These are phyloP conservation scores for Selaginella tamariscina DNA, from an alignment of 75 land plant species.

Conservation along the genomic window DNA sequence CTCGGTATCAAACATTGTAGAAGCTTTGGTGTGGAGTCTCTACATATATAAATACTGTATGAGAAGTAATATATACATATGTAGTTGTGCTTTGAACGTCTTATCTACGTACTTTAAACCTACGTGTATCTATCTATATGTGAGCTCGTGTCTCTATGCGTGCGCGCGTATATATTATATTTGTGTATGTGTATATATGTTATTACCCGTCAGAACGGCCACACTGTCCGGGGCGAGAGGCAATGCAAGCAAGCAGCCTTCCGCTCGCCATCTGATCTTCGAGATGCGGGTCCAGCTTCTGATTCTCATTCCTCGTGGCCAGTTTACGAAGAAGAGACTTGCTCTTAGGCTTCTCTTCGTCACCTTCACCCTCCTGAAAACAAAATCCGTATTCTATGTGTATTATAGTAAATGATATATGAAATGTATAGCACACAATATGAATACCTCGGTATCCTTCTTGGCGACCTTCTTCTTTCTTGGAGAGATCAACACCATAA, in stretches of 20 bases:
- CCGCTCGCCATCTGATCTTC: conserved; percentile 9
- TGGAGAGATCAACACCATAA: background rate
- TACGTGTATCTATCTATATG: too few species aligned
- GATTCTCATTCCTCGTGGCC: background rate
- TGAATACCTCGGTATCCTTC: background rate
- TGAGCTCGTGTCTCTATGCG: too few species aligned
- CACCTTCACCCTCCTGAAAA: background rate
- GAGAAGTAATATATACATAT: too few species aligned
- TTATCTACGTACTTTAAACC: too few species aligned
- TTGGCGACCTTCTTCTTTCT: background rate
- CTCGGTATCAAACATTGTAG: too few species aligned
- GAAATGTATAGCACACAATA: too few species aligned
- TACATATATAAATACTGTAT: too few species aligned
- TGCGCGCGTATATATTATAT: too few species aligned
- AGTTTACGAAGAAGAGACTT: background rate
- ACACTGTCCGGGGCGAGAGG: conserved; percentile 7
- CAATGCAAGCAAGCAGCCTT: conserved; percentile 7
- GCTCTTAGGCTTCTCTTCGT: conserved; percentile 21
- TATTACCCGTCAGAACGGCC: conserved; percentile 35
- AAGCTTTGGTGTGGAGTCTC: too few species aligned
- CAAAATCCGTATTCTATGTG: background rate
- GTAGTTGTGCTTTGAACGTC: too few species aligned
- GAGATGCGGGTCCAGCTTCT: conserved; percentile 6
- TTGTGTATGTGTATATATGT: too few species aligned
- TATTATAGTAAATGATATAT: too few species aligned